These are phyloP conservation scores for Paecilomyces variotii DNA, from an alignment of 2,329 filamentous ascomycete genomes.

Conservation along the genomic window DNA sequence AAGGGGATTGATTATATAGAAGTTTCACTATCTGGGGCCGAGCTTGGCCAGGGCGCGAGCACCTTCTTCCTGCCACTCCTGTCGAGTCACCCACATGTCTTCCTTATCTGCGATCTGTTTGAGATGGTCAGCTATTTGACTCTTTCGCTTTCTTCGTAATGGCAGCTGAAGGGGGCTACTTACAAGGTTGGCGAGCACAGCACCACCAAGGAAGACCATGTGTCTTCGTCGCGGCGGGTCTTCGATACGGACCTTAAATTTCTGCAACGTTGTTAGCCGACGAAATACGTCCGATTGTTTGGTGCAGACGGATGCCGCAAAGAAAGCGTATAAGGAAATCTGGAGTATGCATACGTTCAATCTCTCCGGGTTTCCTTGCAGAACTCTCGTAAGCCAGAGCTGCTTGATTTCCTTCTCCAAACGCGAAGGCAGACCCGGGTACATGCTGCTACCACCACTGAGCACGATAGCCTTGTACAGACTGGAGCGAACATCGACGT, in stretches of 20 bases:
- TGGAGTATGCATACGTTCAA: constrained; percentile 50
- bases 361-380: constrained; percentile 85
- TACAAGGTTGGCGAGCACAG: constrained; percentile 88
- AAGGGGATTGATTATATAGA: constrained; percentile 6
- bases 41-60: constrained; percentile 80
- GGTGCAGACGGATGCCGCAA: not conserved
- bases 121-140: constrained; percentile 6
- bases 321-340: not conserved
- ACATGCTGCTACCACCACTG: constrained; percentile 97
- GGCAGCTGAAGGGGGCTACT: constrained; percentile 21
- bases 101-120: constrained; percentile 88
- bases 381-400: constrained; percentile 87
- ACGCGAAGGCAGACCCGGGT: constrained; percentile 86
- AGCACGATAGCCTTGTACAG: constrained; percentile 97
- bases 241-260: constrained; percentile 99
- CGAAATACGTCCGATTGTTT: constrained; percentile 1
- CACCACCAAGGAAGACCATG: constrained; percentile 98
- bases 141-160: not conserved
- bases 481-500: constrained; percentile 87
- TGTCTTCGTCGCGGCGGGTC: constrained; percentile 91
- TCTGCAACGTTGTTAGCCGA: constrained; percentile 40
- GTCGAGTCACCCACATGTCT: constrained; percentile 96
- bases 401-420: constrained; percentile 99
- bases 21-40: constrained; percentile 61
- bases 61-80: constrained; percentile 95